These are phyloP conservation scores for Xylariaceae sp. DNA, from an alignment of 2,329 filamentous ascomycete species.

Conservation along the genomic window DNA sequence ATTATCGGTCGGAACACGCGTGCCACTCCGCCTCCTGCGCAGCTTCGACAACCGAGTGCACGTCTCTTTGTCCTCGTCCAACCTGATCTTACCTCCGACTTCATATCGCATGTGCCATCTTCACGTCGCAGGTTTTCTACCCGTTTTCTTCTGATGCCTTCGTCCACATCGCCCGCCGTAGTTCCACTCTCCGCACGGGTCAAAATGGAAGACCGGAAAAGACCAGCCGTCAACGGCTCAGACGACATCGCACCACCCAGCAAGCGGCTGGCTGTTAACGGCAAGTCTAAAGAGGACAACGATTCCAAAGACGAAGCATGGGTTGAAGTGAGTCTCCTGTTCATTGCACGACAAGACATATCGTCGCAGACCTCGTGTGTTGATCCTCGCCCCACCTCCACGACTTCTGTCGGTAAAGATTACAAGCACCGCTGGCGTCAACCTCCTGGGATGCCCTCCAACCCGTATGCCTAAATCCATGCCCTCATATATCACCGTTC, in stretches of 20 bases:
- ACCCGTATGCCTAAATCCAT: neutral
- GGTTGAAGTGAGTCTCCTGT: conserved; percentile 55
- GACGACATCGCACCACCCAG: conserved; percentile 83
- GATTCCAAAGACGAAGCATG: conserved; percentile 56
- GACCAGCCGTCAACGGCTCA: conserved; percentile 73
- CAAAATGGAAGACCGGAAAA: conserved; percentile 99
- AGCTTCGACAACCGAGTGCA: conserved; percentile 8
- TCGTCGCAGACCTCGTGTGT: conserved; percentile 10
- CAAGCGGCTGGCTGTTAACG: conserved; percentile 90
- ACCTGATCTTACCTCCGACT: conserved; percentile 7
- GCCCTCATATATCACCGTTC: conserved; percentile 19
- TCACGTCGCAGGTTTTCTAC: conserved; percentile 16
- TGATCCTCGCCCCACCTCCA: conserved; percentile 15
- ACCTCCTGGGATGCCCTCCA: no score
- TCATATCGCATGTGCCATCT: conserved; percentile 10
- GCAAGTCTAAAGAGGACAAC: conserved; percentile 54
- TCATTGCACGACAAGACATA: conserved; percentile 14
- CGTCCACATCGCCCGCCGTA: conserved; percentile 68
- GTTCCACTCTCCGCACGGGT: conserved; percentile 70
- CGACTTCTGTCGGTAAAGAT: conserved; percentile 7
- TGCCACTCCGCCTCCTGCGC: conserved; percentile 11
- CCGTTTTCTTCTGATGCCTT: conserved; percentile 72
- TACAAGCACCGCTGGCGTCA: no score
- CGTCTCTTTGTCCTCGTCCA: conserved; percentile 12
- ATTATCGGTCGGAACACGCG: conserved; percentile 14